Evolutionary conservation across 1,139 yeast species (phyloP).

Genomic region (Entelexis sorbosivorans): DNA sequence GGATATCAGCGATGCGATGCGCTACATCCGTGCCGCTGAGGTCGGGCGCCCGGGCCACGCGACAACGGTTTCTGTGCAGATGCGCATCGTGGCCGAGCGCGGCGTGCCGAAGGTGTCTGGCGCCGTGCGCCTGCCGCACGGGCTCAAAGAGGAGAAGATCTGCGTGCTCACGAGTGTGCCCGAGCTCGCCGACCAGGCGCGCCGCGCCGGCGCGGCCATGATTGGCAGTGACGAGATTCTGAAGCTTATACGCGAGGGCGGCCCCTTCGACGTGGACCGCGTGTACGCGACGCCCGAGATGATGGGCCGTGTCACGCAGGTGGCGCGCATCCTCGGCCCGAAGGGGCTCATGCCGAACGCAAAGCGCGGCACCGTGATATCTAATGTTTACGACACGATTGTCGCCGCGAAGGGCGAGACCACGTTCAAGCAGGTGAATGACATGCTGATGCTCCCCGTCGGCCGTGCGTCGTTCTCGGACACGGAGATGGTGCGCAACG

Average conservation of each 20-base stretch:
- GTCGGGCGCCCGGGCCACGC: constrained; percentile 67
- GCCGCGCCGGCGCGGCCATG: constrained; percentile 44
- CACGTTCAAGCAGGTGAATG: constrained; percentile 57
- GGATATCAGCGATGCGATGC: constrained; percentile 61
- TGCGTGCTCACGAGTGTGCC: constrained; percentile 57
- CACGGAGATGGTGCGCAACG: constrained; percentile 59
- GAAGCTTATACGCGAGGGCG: constrained; percentile 36
- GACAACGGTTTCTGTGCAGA: constrained; percentile 56
- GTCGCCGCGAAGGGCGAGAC: constrained; percentile 51
- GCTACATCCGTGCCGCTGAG: constrained; percentile 77
- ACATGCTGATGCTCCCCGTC: constrained; percentile 51
- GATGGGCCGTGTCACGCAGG: constrained; percentile 45
- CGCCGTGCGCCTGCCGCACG: constrained; percentile 62
- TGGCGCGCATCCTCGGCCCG: constrained; percentile 79
- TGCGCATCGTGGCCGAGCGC: constrained; percentile 62
- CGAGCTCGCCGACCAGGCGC: constrained; percentile 44
- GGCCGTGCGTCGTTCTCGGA: constrained; percentile 76
- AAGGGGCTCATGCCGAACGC: constrained; percentile 79
- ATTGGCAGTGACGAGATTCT: constrained; percentile 70
- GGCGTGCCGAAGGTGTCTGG: constrained; percentile 73
- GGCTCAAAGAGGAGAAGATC: constrained; percentile 50
- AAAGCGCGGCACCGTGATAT: constrained; percentile 75
- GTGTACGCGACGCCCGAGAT: constrained; percentile 82
- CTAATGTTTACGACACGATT: constrained; percentile 45
- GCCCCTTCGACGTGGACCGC: constrained; percentile 48